Evolutionary conservation across 1,284 basidiomycete species (phyloP).

Genomic region (Leccinum subrobustum): DNA sequence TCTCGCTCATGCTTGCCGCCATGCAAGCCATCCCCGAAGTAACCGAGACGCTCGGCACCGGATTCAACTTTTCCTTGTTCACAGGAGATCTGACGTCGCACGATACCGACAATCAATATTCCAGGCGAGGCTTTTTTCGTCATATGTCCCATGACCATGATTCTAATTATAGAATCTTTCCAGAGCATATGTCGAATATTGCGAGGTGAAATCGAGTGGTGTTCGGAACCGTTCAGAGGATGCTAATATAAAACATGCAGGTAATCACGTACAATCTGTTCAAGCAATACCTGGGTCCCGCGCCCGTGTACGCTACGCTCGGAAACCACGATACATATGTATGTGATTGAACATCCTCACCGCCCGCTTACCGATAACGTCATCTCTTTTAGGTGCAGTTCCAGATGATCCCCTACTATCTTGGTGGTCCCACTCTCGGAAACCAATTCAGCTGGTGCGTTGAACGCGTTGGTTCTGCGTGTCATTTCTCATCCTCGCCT

Average conservation of each 20-base stretch:
- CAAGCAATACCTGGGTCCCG: slow-evolving; percentile 54
- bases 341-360: slow-evolving; percentile 39
- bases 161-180: slow-evolving; percentile 1
- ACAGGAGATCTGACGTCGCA: slow-evolving; percentile 79
- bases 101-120: slow-evolving; percentile 65
- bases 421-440: slow-evolving; percentile 48
- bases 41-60: slow-evolving; percentile 54
- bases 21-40: slow-evolving; percentile 68
- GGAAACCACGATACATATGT: slow-evolving; percentile 68
- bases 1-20: slow-evolving; percentile 57
- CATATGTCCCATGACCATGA: background rate
- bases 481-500: background rate
- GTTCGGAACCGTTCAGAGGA: background rate
- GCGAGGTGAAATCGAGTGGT: slow-evolving; percentile 41
- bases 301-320: slow-evolving; percentile 66
- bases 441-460: slow-evolving; percentile 64
- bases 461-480: background rate
- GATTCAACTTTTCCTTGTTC: slow-evolving; percentile 68
- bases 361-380: background rate
- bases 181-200: slow-evolving; percentile 50
- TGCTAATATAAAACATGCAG: slow-evolving; percentile 33
- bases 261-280: slow-evolving; percentile 62
- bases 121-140: slow-evolving; percentile 39
- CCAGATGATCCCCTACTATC: slow-evolving; percentile 62
- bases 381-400: slow-evolving; percentile 40